Evolutionary conservation across 2,329 filamentous ascomycete species (phyloP).

Genomic region (Paracoccidioides brasiliensis): DNA sequence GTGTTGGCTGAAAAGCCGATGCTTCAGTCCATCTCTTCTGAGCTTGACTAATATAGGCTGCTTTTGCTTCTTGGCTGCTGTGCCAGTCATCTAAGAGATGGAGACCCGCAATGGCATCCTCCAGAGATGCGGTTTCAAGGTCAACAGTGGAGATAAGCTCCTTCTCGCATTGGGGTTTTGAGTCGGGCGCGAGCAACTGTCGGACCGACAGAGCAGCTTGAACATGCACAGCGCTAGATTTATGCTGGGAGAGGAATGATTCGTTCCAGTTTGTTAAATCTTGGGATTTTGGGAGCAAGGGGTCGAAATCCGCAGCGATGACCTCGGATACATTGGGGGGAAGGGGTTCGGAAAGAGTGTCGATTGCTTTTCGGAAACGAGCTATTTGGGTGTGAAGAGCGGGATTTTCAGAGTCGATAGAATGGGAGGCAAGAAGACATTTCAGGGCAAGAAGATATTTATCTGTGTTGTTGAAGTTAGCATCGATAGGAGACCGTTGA

Average conservation of each 20-base stretch:
- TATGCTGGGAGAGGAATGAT: conserved; percentile 50
- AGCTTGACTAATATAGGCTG: conserved; percentile 36
- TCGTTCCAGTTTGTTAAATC: conserved; percentile 54
- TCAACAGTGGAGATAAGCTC: conserved; percentile 49
- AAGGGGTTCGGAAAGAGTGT: conserved; percentile 45
- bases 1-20: conserved; percentile 19
- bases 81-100: conserved; percentile 39
- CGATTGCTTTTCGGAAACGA: conserved; percentile 53
- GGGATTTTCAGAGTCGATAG: conserved; percentile 55
- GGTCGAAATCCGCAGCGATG: conserved; percentile 54
- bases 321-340: conserved; percentile 54
- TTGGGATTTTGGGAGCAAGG: conserved; percentile 41
- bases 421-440: conserved; percentile 62
- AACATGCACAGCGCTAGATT: conserved; percentile 47
- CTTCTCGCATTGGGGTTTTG: conserved; percentile 45
- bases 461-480: conserved; percentile 38
- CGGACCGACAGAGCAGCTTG: conserved; percentile 51
- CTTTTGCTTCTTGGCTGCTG: conserved; percentile 36
- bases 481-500: conserved; percentile 7
- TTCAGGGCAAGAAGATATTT: conserved; percentile 81
- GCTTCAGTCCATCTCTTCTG: conserved; percentile 30
- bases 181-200: conserved; percentile 44
- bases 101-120: conserved; percentile 45
- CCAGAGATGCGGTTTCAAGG: conserved; percentile 37
- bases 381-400: conserved; percentile 63